Base-by-base conservation (phyloP, 768 basidiomycete genomes). In the Suillus brevipes region DNA sequence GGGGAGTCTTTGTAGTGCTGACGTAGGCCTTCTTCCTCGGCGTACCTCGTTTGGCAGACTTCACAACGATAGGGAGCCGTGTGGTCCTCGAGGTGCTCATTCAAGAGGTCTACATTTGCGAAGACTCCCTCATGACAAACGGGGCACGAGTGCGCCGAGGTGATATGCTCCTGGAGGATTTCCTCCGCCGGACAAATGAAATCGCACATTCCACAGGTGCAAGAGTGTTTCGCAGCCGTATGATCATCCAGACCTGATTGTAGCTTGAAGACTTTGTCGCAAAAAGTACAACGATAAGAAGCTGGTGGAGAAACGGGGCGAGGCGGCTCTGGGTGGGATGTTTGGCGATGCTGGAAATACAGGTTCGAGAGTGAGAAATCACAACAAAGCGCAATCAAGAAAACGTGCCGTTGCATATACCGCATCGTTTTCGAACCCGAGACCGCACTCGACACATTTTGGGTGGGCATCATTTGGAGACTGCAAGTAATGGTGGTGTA, bases 1-100 rank as follows among this genome's bases (percentile, higher is more conserved):
- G 72, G 53, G 2, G 81, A 79, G 6, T 77, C 72, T 58, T 66
- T 73, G 68, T 82, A 83, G 64, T 85, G 84, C 6, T 69, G 67
- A 23, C 73, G 67, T 3, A 84, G 74, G 3, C 75, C 74, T 14
- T 80, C 80, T 60, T 80, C 76, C 43, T 76, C 71, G 3, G 64
- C 37, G 53, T 69, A 76, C 1, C 69, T 72, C 50, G 70, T 59
- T 36, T 68, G 68, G 12, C 75, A 78, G 14, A 65, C 18, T 25
- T 36, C 58, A 60, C 75, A 76, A 12, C 62, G 64, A 42, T 75
- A 75, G 43, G 73, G 72, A 18, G 61, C 64, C 18, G 70, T 72
- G 61, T 78, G 75, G 10, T 75, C 68, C 6, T 71, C 76, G 13
- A 78, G 68, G 38, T 76, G 75, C n/a, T 74, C 67, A 25, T 77